Conservation (phyloP, 352 stramenopile genomes). For the Pythium aphanidermatum region DNA sequence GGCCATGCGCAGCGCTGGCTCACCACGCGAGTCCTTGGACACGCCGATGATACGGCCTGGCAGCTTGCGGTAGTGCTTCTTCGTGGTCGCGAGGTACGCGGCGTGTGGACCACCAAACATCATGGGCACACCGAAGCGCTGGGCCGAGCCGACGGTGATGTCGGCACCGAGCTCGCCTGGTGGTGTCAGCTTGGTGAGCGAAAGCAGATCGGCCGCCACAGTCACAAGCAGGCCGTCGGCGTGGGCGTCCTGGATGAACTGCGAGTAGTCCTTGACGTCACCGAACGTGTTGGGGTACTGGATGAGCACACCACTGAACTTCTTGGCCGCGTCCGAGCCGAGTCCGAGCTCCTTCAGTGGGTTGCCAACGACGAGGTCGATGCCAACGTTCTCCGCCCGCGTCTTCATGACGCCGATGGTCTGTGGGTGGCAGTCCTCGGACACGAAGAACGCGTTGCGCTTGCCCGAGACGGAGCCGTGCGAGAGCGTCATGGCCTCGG, state of each 20-base stretch:
- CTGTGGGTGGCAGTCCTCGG: slow-evolving; percentile 88
- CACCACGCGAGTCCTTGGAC: slow-evolving; percentile 94
- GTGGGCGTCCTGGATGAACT: slow-evolving; percentile 88
- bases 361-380: slow-evolving; percentile 93
- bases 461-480: slow-evolving; percentile 92
- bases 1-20: slow-evolving; percentile 96
- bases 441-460: slow-evolving; percentile 95
- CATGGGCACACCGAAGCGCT: slow-evolving; percentile 99
- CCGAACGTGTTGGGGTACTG: slow-evolving; percentile 99
- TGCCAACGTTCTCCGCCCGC: slow-evolving; percentile 84
- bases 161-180: slow-evolving; percentile 95
- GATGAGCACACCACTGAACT: slow-evolving; percentile 95
- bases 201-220: slow-evolving; percentile 95
- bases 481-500: slow-evolving; percentile 98
- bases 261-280: slow-evolving; percentile 86
- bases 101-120: slow-evolving; percentile 98
- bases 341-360: slow-evolving; percentile 67
- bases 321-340: slow-evolving; percentile 61
- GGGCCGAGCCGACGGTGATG: slow-evolving; percentile 97
- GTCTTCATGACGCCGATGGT: slow-evolving; percentile 93
- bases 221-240: slow-evolving; percentile 90
- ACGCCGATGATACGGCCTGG: slow-evolving; percentile 98
- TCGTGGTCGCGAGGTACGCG: slow-evolving; percentile 95
- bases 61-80: slow-evolving; percentile 96
- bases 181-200: slow-evolving; percentile 92